Evolutionary conservation across 108 stramenopile species (phyloP).

Genomic region (Pseudonitzschia multistriata): DNA sequence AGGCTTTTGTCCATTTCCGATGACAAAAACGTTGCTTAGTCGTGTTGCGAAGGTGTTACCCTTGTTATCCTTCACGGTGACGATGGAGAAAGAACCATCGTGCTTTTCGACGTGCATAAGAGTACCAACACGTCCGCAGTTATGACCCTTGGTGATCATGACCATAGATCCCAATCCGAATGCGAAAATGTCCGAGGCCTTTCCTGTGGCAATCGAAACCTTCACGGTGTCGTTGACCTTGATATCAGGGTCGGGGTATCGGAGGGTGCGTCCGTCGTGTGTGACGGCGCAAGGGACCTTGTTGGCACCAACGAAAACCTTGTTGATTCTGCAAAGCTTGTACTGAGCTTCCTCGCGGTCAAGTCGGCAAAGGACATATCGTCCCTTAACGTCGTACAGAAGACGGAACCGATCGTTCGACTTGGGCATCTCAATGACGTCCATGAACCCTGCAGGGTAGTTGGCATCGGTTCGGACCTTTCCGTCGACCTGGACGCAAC

Average conservation of each 20-base stretch:
- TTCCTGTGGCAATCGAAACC: conserved; percentile 94
- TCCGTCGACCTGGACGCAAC: conserved; percentile 97
- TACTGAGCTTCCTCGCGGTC: conserved; percentile 88
- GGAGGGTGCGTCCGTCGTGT: conserved; percentile 99
- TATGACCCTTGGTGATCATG: conserved; percentile 96
- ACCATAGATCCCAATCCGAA: conserved; percentile 97
- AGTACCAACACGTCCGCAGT: conserved; percentile 96
- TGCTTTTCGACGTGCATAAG: conserved; percentile 96
- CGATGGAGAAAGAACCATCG: conserved; percentile 98
- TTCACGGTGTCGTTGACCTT: conserved; percentile 99
- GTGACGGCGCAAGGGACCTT: conserved; percentile 98
- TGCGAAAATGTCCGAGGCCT: conserved; percentile 92
- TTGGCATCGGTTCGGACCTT: conserved; percentile 98
- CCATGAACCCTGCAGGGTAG: conserved; percentile 99
- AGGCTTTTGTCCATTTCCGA: conserved; percentile 88
- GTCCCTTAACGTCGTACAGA: conserved; percentile 98
- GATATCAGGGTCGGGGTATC: conserved; percentile 97
- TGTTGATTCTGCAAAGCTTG: conserved; percentile 99
- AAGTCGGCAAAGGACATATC: conserved; percentile 94
- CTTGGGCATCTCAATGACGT: conserved; percentile 95
- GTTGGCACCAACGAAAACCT: conserved; percentile 83
- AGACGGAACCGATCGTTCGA: conserved; percentile 96
- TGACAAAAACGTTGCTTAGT: conserved; percentile 92
- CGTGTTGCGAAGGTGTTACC: conserved; percentile 97
- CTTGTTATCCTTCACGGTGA: conserved; percentile 96